Evolutionary conservation across 441 rosid genomes (phyloP).

Genomic region (Breynia disticha): DNA sequence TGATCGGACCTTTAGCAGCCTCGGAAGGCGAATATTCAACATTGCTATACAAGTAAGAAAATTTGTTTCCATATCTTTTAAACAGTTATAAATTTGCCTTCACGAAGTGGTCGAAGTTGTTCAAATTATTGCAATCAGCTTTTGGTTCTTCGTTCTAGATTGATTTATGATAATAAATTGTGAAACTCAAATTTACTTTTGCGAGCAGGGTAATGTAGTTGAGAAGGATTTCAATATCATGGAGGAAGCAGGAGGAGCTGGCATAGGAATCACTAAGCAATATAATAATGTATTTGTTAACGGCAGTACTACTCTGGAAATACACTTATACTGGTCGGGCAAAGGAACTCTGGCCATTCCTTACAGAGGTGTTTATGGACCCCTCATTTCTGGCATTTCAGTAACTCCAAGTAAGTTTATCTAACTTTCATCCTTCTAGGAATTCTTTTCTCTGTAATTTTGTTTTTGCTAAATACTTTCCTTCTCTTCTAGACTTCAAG

Average conservation of each 20-base stretch:
- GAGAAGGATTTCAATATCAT: slow-evolving; percentile 47
- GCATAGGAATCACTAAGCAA: slow-evolving; percentile 17
- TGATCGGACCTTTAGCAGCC: slow-evolving; percentile 36
- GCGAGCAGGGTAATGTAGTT: slow-evolving; percentile 41
- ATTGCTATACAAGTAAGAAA: slow-evolving; percentile 63
- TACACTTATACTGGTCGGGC: slow-evolving; percentile 69
- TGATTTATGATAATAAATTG: neutral
- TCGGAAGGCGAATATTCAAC: slow-evolving; percentile 65
- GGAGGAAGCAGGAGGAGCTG: slow-evolving; percentile 56
- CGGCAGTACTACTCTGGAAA: slow-evolving; percentile 66
- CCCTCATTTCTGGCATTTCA: slow-evolving; percentile 75
- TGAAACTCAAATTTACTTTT: neutral
- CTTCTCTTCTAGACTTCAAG: slow-evolving; percentile 40
- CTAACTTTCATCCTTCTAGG: neutral
- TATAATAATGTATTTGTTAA: slow-evolving; percentile 28
- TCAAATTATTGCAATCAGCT: too few relatives aligned
- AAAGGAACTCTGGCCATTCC: slow-evolving; percentile 74
- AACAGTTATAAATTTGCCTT: neutral
- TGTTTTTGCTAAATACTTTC: slow-evolving; percentile 3
- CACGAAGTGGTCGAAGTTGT: too few relatives aligned
- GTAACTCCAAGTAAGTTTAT: slow-evolving; percentile 60
- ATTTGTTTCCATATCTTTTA: neutral
- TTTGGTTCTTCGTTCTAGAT: neutral
- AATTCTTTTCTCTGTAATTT: neutral
- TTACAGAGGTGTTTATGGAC: slow-evolving; percentile 62